phyloP scores from a whole-genome alignment of 148 eudicot species.

The Rhododendron molle region DNA sequence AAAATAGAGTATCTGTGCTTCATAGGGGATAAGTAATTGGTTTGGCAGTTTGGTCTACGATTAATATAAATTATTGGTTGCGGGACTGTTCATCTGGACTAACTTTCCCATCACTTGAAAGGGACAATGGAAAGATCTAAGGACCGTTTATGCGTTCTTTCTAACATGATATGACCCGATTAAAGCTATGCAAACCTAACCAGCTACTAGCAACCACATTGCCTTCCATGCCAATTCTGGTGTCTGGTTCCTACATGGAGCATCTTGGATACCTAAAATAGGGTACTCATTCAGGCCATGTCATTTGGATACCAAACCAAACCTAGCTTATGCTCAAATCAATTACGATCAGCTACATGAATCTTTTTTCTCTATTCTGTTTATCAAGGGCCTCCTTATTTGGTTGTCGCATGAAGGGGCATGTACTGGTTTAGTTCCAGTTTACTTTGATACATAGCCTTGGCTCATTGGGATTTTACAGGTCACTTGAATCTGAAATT shows the following conservation, averaged over 20 bases:
- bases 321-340: background rate
- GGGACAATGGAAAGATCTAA: background rate
- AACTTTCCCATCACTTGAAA: background rate
- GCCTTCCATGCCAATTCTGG: constrained; percentile 2
- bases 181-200: background rate
- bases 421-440: background rate
- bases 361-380: background rate
- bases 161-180: background rate
- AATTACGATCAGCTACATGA: background rate
- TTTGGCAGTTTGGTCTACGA: background rate
- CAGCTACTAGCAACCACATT: background rate
- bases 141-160: background rate
- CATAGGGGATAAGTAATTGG: background rate
- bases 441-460: background rate
- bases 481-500: constrained; percentile 4
- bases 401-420: background rate
- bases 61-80: background rate
- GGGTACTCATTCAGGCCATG: background rate
- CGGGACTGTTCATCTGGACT: background rate
- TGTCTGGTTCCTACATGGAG: background rate
- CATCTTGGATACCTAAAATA: background rate
- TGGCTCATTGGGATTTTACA: background rate
- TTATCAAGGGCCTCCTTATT: background rate
- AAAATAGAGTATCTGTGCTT: no score
- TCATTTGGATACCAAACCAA: background rate